Evolutionary conservation across 768 basidiomycete genomes (phyloP).

Genomic region (Leucosporidium scottii): DNA sequence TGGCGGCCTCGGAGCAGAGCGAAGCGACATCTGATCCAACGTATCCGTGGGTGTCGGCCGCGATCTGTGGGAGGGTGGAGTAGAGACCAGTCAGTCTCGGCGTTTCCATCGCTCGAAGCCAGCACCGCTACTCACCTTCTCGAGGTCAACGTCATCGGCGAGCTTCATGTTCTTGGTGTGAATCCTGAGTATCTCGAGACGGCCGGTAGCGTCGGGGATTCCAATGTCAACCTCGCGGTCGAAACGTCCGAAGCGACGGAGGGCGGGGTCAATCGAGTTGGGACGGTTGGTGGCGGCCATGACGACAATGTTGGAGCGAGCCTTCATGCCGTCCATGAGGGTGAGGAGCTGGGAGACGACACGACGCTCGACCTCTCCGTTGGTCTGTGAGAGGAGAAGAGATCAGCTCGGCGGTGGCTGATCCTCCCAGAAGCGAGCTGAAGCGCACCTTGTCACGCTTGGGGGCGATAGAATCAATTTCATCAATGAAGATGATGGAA

Average conservation of each 20-base stretch:
- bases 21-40: slow-evolving; percentile 97
- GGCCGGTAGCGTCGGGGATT: slow-evolving; percentile 97
- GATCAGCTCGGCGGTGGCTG: background rate
- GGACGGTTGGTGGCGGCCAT: slow-evolving; percentile 99
- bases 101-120: slow-evolving; percentile 16
- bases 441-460: slow-evolving; percentile 89
- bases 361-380: slow-evolving; percentile 98
- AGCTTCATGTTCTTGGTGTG: slow-evolving; percentile 99
- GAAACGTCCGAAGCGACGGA: slow-evolving; percentile 97
- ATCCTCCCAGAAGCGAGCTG: too few relatives aligned
- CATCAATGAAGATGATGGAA: slow-evolving; percentile 99
- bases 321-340: slow-evolving; percentile 91
- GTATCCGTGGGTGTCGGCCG: slow-evolving; percentile 98
- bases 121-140: slow-evolving; percentile 55
- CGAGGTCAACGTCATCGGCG: slow-evolving; percentile 89
- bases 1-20: slow-evolving; percentile 96
- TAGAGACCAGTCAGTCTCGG: background rate
- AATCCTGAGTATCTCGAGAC: slow-evolving; percentile 95
- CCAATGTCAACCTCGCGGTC: slow-evolving; percentile 99
- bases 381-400: slow-evolving; percentile 55
- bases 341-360: slow-evolving; percentile 97
- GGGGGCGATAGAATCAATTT: slow-evolving; percentile 97
- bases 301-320: slow-evolving; percentile 96
- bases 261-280: slow-evolving; percentile 97
- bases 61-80: slow-evolving; percentile 56